Evolutionary conservation across 768 basidiomycete species (phyloP).

Genomic region (Heimioporus sp.): DNA sequence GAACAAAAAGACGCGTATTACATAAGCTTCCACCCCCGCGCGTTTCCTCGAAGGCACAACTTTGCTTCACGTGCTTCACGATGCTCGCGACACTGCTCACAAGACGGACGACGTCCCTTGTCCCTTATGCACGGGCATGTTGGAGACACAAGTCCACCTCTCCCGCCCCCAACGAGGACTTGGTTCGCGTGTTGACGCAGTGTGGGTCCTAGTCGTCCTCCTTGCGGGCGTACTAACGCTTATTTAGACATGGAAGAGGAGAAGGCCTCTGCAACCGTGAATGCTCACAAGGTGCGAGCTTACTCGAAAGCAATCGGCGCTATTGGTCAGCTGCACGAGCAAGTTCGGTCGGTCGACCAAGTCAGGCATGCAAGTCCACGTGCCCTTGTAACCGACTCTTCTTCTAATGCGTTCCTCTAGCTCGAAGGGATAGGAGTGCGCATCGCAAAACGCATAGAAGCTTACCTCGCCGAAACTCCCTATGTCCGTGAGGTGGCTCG

Average conservation of each 20-base stretch:
- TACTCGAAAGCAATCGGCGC: constrained; percentile 47
- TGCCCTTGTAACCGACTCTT: background rate
- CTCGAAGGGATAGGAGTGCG: constrained; percentile 36
- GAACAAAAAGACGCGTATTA: constrained; percentile 23
- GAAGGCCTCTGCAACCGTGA: constrained; percentile 32
- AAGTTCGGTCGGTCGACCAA: constrained; percentile 44
- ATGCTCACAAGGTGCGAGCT: constrained; percentile 49
- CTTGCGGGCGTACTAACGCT: background rate
- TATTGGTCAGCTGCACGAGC: constrained; percentile 39
- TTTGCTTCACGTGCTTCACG: background rate
- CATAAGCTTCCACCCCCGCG: constrained; percentile 12
- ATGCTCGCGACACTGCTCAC: constrained; percentile 23
- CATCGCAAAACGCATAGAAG: constrained; percentile 47
- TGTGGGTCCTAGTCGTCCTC: constrained; percentile 31
- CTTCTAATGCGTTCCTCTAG: constrained; percentile 19
- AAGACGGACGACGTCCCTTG: background rate
- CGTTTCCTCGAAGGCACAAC: background rate
- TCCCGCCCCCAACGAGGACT: constrained; percentile 33
- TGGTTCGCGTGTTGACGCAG: constrained; percentile 40
- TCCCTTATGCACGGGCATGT: constrained; percentile 3
- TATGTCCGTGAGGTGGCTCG: constrained; percentile 34
- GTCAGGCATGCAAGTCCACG: constrained; percentile 25
- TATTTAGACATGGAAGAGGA: constrained; percentile 42
- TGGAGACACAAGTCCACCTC: constrained; percentile 17
- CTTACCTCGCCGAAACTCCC: constrained; percentile 32